Evolutionary conservation across 805 yeast genomes (phyloP), one percentile per base, ranked within the genome.

Genomic region (Candida lessepsii): DNA sequence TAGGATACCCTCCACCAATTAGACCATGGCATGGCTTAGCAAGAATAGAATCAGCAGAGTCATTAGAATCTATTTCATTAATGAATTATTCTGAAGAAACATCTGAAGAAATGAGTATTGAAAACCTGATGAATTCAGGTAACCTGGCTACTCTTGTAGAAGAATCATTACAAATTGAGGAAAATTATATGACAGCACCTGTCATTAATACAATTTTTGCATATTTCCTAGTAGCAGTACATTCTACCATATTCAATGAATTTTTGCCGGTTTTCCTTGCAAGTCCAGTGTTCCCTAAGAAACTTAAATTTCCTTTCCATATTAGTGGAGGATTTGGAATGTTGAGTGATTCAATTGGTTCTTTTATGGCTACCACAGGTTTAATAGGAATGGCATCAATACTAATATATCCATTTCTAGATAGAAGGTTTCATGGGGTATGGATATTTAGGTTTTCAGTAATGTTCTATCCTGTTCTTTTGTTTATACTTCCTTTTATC

Each of bases 371-470:
- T 3, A 50, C 57, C n/a, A 63, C 70, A 2, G 70, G 70, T 1
- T 42, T 63, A 15, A 48, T 58, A 47, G 70, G 70, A 3, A 56
- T 61, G 51, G 16, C 61, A 13, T 57, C 73, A 30, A 71, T 79
- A 28, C 41, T 78, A 35, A 40, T 61, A 2, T 64, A 61, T 45
- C 70, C 70, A 1, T 45, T 45, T 36, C 44, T 63, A 29, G 69
- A 64, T 37, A 44, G 63, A 7, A 47, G 44, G 9, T 52, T 63
- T 10, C 13, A 20, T 21, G 34, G 37, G 3, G 31, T 40, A 17
- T 15, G 26, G 19, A 24, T 29, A 1, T 63, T 50, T 46, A 48
- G 67, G 21, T 40, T 56, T 14, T 57, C 63, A 10, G 53, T 56
- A n/a, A 40, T 51, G 10, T 47, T 63, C 7, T 63, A 63, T 49